These are phyloP conservation scores for Tuber magnatum DNA, from an alignment of 495 filamentous ascomycete genomes.

Conservation along the genomic window DNA sequence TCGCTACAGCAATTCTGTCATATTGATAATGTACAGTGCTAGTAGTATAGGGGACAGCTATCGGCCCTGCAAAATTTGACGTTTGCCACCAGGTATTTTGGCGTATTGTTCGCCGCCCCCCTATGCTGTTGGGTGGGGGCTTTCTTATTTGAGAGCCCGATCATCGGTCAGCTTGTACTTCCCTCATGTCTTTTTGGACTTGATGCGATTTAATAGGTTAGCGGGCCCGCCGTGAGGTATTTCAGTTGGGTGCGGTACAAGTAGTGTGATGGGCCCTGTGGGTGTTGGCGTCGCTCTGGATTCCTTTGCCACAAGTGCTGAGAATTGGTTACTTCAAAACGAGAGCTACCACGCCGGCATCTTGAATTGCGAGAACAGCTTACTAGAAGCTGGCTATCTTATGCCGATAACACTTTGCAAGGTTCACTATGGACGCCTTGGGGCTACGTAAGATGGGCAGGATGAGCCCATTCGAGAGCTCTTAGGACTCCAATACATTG, in stretches of 20 bases:
- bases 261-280: background rate
- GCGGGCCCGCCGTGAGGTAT: background rate
- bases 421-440: background rate
- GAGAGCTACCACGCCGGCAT: background rate
- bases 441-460: background rate
- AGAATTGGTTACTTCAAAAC: background rate
- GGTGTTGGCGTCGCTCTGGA: background rate
- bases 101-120: background rate
- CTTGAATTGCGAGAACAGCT: background rate
- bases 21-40: no score
- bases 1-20: background rate
- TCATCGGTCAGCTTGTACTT: background rate
- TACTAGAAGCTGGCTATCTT: background rate
- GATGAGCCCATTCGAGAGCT: background rate
- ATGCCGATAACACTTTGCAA: background rate
- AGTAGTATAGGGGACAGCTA: background rate
- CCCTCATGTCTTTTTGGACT: background rate
- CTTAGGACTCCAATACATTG: background rate
- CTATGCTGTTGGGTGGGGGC: background rate
- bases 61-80: background rate
- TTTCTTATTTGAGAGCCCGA: background rate
- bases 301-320: background rate
- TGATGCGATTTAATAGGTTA: background rate
- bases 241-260: no score
- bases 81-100: background rate